Evolutionary conservation across 2,329 filamentous ascomycete genomes (phyloP).

Genomic region (Cadophora luteo-olivacea): DNA sequence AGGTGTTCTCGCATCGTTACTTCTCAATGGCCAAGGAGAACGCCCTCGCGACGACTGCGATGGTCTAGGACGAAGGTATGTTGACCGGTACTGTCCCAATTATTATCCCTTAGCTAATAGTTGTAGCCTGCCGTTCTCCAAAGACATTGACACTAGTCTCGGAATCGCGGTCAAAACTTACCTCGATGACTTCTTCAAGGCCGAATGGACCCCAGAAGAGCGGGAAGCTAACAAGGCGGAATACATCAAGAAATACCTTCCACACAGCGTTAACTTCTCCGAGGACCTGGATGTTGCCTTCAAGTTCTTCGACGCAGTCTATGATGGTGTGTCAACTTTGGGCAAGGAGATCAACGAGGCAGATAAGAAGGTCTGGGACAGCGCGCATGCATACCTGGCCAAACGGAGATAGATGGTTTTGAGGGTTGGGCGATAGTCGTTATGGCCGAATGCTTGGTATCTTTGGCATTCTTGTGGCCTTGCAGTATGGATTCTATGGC

Average conservation of each 20-base stretch:
- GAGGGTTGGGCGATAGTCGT: conserved; percentile 38
- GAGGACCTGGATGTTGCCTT: conserved; percentile 65
- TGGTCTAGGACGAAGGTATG: conserved; percentile 75
- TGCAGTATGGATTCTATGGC: background rate
- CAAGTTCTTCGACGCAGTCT: conserved; percentile 63
- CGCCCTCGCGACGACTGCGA: conserved; percentile 66
- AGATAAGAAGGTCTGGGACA: conserved; percentile 60
- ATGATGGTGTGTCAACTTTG: conserved; percentile 62
- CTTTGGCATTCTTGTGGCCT: background rate
- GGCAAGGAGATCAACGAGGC: conserved; percentile 54
- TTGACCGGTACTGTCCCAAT: conserved; percentile 25
- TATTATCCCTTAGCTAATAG: conserved; percentile 23
- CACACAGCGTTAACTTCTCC: conserved; percentile 62
- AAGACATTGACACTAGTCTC: conserved; percentile 75
- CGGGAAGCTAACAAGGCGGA: conserved; percentile 53
- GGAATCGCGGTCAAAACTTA: conserved; percentile 83
- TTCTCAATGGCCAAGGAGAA: conserved; percentile 80
- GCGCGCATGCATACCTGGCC: conserved; percentile 59
- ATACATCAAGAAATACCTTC: conserved; percentile 58
- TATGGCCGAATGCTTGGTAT: conserved; percentile 22
- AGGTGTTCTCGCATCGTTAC: conserved; percentile 78
- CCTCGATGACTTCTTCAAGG: conserved; percentile 71
- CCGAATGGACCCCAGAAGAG: conserved; percentile 58
- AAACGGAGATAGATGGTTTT: conserved; percentile 34
- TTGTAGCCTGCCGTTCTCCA: conserved; percentile 67